phyloP scores from a whole-genome alignment of 768 basidiomycete genomes.

The Epithele typhae region DNA sequence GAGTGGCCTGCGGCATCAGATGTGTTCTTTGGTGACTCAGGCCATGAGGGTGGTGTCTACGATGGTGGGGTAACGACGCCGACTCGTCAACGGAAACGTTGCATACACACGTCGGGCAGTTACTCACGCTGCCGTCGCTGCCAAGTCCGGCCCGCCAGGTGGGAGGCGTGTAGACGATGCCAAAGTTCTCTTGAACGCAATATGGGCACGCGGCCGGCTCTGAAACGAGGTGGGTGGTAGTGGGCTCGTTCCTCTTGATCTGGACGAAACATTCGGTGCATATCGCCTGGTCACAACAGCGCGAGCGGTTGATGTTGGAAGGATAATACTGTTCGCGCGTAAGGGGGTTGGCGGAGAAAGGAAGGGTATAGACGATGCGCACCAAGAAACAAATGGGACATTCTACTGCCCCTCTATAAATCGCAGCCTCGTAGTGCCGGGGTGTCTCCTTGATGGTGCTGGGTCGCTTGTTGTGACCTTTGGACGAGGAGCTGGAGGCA shows the following conservation, averaged over 20 bases:
- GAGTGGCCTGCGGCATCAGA: slow-evolving; percentile 10
- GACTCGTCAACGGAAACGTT: background rate
- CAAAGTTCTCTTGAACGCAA: slow-evolving; percentile 97
- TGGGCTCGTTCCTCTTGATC: slow-evolving; percentile 95
- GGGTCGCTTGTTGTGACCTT: slow-evolving; percentile 50
- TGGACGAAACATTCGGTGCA: slow-evolving; percentile 99
- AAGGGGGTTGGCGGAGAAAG: slow-evolving; percentile 15
- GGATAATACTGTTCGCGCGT: slow-evolving; percentile 78
- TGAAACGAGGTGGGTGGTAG: slow-evolving; percentile 90
- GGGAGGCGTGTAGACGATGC: slow-evolving; percentile 82
- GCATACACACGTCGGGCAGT: background rate
- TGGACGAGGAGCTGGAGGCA: slow-evolving; percentile 29
- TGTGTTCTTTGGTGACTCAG: slow-evolving; percentile 46
- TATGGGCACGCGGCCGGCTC: slow-evolving; percentile 97
- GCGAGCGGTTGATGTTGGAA: slow-evolving; percentile 92
- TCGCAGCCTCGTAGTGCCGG: slow-evolving; percentile 65
- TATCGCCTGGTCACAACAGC: slow-evolving; percentile 97
- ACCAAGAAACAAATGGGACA: slow-evolving; percentile 99
- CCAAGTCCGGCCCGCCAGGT: slow-evolving; percentile 78
- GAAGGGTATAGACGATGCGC: slow-evolving; percentile 32
- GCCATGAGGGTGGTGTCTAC: slow-evolving; percentile 42
- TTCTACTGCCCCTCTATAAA: slow-evolving; percentile 84
- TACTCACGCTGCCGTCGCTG: slow-evolving; percentile 64
- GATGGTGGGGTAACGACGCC: background rate
- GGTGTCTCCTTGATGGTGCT: slow-evolving; percentile 58